Conservation (phyloP, 805 yeast species). For the Metschnikowia reukaufii region DNA sequence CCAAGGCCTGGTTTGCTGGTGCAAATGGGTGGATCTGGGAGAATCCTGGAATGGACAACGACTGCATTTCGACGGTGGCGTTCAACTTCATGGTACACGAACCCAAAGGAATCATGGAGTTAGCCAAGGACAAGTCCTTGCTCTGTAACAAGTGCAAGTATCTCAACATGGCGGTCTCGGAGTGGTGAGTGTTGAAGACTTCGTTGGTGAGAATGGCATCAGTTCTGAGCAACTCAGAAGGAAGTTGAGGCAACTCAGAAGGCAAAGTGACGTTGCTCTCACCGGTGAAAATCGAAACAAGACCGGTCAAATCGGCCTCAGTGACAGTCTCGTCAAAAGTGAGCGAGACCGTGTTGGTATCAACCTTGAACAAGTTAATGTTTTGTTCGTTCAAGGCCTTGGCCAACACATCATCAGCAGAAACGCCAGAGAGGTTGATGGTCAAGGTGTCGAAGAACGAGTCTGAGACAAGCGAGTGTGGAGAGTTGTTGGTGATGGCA, state of each 20-base stretch:
- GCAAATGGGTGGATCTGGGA: conserved; percentile 88
- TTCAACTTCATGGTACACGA: conserved; percentile 98
- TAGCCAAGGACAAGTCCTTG: conserved; percentile 89
- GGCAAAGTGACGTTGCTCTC: conserved; percentile 18
- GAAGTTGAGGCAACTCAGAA: conserved; percentile 48
- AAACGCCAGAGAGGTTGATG: conserved; percentile 49
- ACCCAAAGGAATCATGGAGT: conserved; percentile 96
- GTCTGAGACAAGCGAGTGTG: conserved; percentile 53
- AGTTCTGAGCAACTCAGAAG: conserved; percentile 50
- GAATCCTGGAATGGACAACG: conserved; percentile 94
- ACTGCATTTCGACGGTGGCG: conserved; percentile 92
- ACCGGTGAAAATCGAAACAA: conserved; percentile 62
- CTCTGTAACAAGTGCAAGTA: conserved; percentile 80
- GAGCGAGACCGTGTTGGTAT: conserved; percentile 62
- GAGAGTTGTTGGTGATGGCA: conserved; percentile 37
- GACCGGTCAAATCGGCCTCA: conserved; percentile 53
- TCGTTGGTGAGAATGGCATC: conserved; percentile 64
- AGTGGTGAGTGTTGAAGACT: conserved; percentile 84
- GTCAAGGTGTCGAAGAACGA: conserved; percentile 89
- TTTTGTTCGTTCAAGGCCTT: conserved; percentile 60
- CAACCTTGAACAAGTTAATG: conserved; percentile 74
- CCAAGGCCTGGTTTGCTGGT: conserved; percentile 84
- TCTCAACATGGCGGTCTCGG: conserved; percentile 93
- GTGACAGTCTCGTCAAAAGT: conserved; percentile 89
- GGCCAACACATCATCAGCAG: conserved; percentile 56